phyloP scores from a whole-genome alignment of 192 early-diverging fungal genomes.

The Phycomyces blakesleeanus region DNA sequence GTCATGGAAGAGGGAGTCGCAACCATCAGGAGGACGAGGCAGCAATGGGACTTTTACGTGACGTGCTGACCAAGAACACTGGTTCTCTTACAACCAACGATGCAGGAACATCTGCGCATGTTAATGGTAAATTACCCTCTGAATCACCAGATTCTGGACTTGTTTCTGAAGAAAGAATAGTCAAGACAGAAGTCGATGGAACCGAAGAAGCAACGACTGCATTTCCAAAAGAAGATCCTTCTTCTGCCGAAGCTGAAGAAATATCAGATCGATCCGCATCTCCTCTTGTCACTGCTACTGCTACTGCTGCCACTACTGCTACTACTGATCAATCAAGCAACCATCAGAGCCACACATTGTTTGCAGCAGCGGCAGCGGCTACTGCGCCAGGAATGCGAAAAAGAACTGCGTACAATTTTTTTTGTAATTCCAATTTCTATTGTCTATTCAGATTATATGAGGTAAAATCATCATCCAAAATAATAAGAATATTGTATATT shows the following conservation, averaged over 20 bases:
- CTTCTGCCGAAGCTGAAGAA: constrained; percentile 31
- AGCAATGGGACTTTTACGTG: constrained; percentile 16
- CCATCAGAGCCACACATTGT: not conserved
- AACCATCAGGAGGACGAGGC: constrained; percentile 17
- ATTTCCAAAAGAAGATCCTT: not conserved
- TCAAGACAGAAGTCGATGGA: not conserved
- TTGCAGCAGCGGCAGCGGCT: constrained; percentile 7
- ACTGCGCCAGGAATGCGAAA: constrained; percentile 26
- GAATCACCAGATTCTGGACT: constrained; percentile 21
- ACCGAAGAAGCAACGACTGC: not conserved
- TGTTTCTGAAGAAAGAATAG: too few species aligned
- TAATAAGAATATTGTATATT: not conserved
- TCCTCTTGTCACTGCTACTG: not conserved
- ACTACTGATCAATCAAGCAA: not conserved
- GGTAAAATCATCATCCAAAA: constrained; percentile 36
- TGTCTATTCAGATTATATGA: constrained; percentile 86
- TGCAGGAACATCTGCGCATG: not conserved
- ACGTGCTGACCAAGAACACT: constrained; percentile 27
- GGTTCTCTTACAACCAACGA: not conserved
- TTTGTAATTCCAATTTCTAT: constrained; percentile 84
- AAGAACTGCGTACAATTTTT: constrained; percentile 56
- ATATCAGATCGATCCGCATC: not conserved
- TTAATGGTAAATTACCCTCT: not conserved
- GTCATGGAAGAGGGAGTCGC: constrained; percentile 2
- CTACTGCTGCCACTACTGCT: too few species aligned